These are phyloP conservation scores for Cotoneaster glaucophyllus DNA, from an alignment of 306 rosid species.

Conservation along the genomic window DNA sequence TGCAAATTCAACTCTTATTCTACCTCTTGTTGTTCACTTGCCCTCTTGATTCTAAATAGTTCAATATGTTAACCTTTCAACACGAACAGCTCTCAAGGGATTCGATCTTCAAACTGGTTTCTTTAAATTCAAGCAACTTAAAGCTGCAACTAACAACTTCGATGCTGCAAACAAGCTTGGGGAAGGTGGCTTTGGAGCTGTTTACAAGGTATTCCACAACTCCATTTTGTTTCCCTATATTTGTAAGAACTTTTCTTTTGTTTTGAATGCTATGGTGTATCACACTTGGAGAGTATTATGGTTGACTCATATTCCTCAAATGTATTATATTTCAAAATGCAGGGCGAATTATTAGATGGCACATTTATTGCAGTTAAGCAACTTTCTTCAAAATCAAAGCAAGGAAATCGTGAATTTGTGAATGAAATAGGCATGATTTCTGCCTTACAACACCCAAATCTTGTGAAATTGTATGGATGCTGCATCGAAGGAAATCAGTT, in stretches of 20 bases:
- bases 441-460: slow-evolving; percentile 5
- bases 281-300: not conserved
- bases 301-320: not conserved
- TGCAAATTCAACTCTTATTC: not conserved
- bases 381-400: slow-evolving; percentile 10
- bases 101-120: slow-evolving; percentile 26
- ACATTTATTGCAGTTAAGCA: slow-evolving; percentile 13
- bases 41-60: not conserved
- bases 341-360: slow-evolving; percentile 13
- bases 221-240: not conserved
- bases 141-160: slow-evolving; percentile 10
- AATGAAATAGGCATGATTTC: slow-evolving; percentile 20
- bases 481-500: slow-evolving; percentile 16
- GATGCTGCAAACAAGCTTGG: slow-evolving; percentile 14
- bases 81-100: slow-evolving; percentile 25
- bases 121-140: slow-evolving; percentile 38
- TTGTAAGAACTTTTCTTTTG: not conserved
- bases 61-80: not conserved
- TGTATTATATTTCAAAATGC: not conserved
- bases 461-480: not conserved
- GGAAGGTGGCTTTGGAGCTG: slow-evolving; percentile 11
- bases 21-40: not conserved
- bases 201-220: slow-evolving; percentile 6
- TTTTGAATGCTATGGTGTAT: not conserved
- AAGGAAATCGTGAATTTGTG: slow-evolving; percentile 8